Evolutionary conservation across 106 monocot species (phyloP).

Genomic region (Ottelia alismoides): DNA sequence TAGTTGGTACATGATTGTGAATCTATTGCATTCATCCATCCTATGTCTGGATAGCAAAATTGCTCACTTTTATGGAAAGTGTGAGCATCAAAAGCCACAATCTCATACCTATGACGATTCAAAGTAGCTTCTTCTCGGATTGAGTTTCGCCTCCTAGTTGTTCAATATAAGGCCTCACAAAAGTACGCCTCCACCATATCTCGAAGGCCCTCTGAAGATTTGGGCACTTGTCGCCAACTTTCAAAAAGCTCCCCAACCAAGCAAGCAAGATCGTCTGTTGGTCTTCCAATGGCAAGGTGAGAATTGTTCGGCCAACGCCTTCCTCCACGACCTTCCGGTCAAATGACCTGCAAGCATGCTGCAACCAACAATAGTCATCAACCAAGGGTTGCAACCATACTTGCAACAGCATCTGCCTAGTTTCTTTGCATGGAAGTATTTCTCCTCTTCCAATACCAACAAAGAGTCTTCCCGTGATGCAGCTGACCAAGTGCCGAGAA

Average conservation of each 20-base stretch:
- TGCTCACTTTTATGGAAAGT: too few species aligned
- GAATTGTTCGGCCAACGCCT: conserved; percentile 89
- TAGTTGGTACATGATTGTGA: too few species aligned
- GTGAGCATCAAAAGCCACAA: too few species aligned
- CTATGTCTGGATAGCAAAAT: too few species aligned
- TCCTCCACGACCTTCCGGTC: conserved; percentile 90
- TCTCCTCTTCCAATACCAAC: conserved; percentile 91
- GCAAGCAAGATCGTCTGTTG: conserved; percentile 87
- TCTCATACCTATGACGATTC: too few species aligned
- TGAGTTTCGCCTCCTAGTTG: too few species aligned
- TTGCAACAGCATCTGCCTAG: conserved; percentile 47
- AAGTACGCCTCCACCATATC: conserved; percentile 77
- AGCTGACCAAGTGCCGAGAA: conserved; percentile 73
- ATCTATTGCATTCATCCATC: too few species aligned
- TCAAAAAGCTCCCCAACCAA: conserved; percentile 93
- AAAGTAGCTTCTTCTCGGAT: too few species aligned
- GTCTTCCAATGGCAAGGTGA: conserved; percentile 90
- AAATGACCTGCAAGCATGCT: conserved; percentile 77
- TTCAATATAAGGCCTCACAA: conserved; percentile 79
- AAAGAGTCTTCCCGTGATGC: conserved; percentile 69
- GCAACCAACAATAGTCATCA: conserved; percentile 93
- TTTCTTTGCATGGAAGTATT: conserved; percentile 83
- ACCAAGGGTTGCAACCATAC: conserved; percentile 88
- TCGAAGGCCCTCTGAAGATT: conserved; percentile 91
- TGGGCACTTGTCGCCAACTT: conserved; percentile 86